Conservation (phyloP, 495 filamentous ascomycete species). For the Cryomyces minteri region DNA sequence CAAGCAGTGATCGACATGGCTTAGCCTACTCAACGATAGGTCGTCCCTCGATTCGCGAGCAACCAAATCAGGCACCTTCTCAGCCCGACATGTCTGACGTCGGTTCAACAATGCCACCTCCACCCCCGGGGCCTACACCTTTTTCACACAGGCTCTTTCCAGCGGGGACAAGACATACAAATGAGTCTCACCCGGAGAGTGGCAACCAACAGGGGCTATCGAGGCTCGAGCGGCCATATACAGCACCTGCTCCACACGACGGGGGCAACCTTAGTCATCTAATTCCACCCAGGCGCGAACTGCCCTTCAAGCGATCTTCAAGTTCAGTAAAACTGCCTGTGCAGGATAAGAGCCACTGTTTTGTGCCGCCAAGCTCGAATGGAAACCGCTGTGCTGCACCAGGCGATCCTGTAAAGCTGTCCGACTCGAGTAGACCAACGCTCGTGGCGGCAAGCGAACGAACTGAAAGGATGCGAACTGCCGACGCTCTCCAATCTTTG, state of each 20-base stretch:
- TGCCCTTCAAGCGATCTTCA: conserved; percentile 17
- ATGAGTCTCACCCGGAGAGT: not conserved
- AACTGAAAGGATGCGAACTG: too few species aligned
- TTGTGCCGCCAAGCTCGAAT: not conserved
- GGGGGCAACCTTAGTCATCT: not conserved
- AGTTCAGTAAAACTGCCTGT: conserved; percentile 3
- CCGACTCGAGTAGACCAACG: not conserved
- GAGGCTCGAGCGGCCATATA: conserved; percentile 2
- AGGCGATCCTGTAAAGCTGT: not conserved
- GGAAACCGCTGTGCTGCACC: not conserved
- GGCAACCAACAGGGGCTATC: conserved; percentile 1
- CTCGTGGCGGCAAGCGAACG: too few species aligned
- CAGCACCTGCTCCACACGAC: conserved; percentile 1
- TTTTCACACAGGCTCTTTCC: not conserved
- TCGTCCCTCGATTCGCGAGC: not conserved
- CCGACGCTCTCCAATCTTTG: too few species aligned
- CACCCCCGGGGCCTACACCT: too few species aligned
- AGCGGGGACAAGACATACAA: not conserved
- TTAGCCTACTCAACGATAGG: too few species aligned
- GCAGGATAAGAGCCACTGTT: not conserved
- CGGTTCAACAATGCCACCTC: not conserved
- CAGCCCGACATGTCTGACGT: not conserved
- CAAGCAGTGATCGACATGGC: too few species aligned
- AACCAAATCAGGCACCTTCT: not conserved
- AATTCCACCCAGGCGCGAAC: conserved; percentile 19